Conservation (phyloP, 1,284 basidiomycete genomes). For the Rhodotorula sp. region DNA sequence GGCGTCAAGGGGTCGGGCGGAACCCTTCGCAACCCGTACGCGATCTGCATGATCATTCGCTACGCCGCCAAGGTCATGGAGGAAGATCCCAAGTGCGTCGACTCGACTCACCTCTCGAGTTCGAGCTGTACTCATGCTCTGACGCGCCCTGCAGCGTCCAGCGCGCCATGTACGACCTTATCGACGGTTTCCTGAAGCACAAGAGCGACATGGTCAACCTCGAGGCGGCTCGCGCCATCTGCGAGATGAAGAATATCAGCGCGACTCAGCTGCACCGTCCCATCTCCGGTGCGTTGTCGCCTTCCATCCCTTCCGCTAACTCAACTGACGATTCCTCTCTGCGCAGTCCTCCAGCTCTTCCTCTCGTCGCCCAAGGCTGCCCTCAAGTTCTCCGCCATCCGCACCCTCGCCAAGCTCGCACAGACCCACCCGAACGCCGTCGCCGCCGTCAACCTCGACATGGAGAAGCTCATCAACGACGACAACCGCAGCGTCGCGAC, state of each 20-base stretch:
- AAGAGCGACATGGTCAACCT: slow-evolving; percentile 99
- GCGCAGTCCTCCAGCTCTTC: slow-evolving; percentile 82
- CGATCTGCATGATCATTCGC: slow-evolving; percentile 98
- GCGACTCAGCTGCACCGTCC: slow-evolving; percentile 77
- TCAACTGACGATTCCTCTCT: neutral
- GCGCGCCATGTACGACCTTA: slow-evolving; percentile 86
- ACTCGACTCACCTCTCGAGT: neutral
- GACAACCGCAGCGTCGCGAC: slow-evolving; percentile 95
- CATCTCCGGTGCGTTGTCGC: too few species aligned
- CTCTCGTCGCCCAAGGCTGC: slow-evolving; percentile 88
- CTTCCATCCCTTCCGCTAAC: too few species aligned
- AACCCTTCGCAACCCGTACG: slow-evolving; percentile 90
- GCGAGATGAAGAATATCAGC: slow-evolving; percentile 85
- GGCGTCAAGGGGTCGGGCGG: slow-evolving; percentile 74
- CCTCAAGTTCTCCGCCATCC: slow-evolving; percentile 95
- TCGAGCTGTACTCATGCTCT: too few species aligned
- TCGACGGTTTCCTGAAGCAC: slow-evolving; percentile 94
- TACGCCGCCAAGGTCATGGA: slow-evolving; percentile 98
- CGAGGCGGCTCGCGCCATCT: slow-evolving; percentile 95
- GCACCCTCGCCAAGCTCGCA: slow-evolving; percentile 86
- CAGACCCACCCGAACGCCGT: slow-evolving; percentile 80
- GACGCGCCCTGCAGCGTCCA: slow-evolving; percentile 63
- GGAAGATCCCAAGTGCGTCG: slow-evolving; percentile 88
- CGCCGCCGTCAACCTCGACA: slow-evolving; percentile 91
- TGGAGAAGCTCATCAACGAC: slow-evolving; percentile 97